Conservation (phyloP, 169 alveolate genomes). For the Besnoitia besnoiti region DNA sequence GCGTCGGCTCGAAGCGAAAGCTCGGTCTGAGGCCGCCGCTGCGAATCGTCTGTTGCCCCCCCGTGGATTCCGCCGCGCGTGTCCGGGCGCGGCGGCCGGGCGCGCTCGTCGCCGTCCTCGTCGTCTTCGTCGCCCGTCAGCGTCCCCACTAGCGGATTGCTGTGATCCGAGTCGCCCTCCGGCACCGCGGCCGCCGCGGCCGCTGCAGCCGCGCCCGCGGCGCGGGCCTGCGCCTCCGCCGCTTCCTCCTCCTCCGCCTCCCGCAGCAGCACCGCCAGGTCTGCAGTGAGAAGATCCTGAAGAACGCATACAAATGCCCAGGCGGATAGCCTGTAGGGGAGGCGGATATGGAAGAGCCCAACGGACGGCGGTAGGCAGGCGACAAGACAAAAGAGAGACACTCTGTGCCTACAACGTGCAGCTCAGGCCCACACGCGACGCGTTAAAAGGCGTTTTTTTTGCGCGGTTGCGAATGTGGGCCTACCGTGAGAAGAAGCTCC, state of each 20-base stretch:
- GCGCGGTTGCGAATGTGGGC: no score
- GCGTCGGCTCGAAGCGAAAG: background rate
- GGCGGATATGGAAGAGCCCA: background rate
- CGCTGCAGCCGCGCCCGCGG: slow-evolving; percentile 19
- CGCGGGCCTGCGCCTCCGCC: slow-evolving; percentile 35
- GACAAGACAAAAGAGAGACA: background rate
- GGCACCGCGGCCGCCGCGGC: slow-evolving; percentile 26
- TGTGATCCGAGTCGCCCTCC: background rate
- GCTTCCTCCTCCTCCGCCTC: slow-evolving; percentile 53
- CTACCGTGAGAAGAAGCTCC: background rate
- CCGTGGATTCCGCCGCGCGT: no score
- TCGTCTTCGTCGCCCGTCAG: slow-evolving; percentile 18
- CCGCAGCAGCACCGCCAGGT: slow-evolving; percentile 21
- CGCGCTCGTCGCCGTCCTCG: background rate
- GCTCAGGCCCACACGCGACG: no score
- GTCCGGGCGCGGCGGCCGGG: no score
- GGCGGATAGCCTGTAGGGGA: no score
- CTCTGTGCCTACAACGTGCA: background rate
- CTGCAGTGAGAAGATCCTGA: slow-evolving; percentile 27
- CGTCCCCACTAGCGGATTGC: slow-evolving; percentile 24
- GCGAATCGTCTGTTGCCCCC: background rate
- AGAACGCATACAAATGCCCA: no score
- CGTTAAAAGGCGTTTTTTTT: no score
- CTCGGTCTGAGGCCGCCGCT: background rate
- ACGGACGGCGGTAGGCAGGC: background rate